Base-by-base conservation (phyloP, 352 stramenopile genomes). In the Phytophthora fragariaefolia region DNA sequence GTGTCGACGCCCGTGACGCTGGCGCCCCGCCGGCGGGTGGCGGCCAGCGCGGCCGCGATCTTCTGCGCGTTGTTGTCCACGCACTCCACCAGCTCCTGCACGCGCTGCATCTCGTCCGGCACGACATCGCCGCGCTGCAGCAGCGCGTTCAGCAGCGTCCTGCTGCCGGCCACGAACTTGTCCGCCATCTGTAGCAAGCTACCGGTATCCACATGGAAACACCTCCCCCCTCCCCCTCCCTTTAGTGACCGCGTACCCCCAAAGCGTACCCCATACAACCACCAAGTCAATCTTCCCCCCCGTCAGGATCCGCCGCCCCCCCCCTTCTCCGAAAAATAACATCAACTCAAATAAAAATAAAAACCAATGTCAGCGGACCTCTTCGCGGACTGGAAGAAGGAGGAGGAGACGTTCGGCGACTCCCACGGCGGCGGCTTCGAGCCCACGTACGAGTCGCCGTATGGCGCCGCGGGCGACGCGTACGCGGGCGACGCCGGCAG, bases 331-430 rank as follows among this genome's bases (percentile, higher is more conserved):
- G n/a, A n/a, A n/a, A n/a, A n/a, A n/a, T n/a, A n/a, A n/a, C n/a
- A n/a, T n/a, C n/a, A n/a, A n/a, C n/a, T n/a, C n/a, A n/a, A n/a
- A n/a, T n/a, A n/a, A n/a, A n/a, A n/a, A n/a, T n/a, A n/a, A n/a
- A n/a, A n/a, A n/a, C n/a, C n/a, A n/a, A 96, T 96, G 88, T 96
- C 88, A 62, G 85, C 86, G 60, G 88, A 96, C 79, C 78, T 96
- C 47, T 96, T 96, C 68, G 88, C 88, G 34, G 88, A 96, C 74
- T 96, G 88, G 88, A 85, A 91, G 76, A 91, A 92, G 34, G 88
- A 96, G 61, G 81, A 93, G 73, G 77, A 83, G 62, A 27, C 63
- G 7, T 60, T 77, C 52, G 69, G 66, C 52, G 58, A 69, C 50
- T 61, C 50, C n/a, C 55, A 49, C 23, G 72, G 65, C 36, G 57